Evolutionary conservation across 1,284 basidiomycete species (phyloP).

Genomic region (Ganoderma boninense): DNA sequence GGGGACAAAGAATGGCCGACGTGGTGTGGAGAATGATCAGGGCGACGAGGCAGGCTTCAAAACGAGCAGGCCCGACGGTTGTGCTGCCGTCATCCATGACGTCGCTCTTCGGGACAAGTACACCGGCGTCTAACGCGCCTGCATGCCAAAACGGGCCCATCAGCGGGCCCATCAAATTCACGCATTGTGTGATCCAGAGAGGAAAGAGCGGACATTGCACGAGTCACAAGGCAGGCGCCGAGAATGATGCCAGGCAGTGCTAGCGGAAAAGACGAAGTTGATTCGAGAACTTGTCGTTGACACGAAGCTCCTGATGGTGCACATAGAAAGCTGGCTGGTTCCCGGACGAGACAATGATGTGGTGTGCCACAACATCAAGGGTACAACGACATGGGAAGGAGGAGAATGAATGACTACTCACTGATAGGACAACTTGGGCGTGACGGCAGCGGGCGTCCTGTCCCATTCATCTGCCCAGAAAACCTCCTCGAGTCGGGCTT

Average conservation of each 20-base stretch:
- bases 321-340: not conserved
- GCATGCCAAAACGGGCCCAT: not conserved
- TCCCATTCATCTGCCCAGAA: slow-evolving; percentile 77
- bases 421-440: slow-evolving; percentile 47
- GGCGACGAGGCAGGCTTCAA: not conserved
- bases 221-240: not conserved
- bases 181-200: not conserved
- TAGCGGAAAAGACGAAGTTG: not conserved
- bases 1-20: not conserved
- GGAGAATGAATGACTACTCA: slow-evolving; percentile 32
- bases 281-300: not conserved
- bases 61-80: not conserved
- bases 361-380: not conserved
- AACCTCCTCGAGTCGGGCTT: slow-evolving; percentile 55
- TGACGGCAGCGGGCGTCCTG: slow-evolving; percentile 50
- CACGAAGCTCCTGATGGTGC: not conserved
- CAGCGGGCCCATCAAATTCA: not conserved
- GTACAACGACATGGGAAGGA: not conserved
- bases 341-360: not conserved
- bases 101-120: slow-evolving; percentile 13
- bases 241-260: not conserved
- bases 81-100: slow-evolving; percentile 29
- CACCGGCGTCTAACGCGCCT: not conserved
- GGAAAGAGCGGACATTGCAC: not conserved
- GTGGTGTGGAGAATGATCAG: not conserved